A percentile compares a stretch with the other conserved stretches of the same genome.
phyloP scores from a whole-genome alignment of 495 filamentous ascomycete species.

The Podospora bellae-mahoneyi region DNA sequence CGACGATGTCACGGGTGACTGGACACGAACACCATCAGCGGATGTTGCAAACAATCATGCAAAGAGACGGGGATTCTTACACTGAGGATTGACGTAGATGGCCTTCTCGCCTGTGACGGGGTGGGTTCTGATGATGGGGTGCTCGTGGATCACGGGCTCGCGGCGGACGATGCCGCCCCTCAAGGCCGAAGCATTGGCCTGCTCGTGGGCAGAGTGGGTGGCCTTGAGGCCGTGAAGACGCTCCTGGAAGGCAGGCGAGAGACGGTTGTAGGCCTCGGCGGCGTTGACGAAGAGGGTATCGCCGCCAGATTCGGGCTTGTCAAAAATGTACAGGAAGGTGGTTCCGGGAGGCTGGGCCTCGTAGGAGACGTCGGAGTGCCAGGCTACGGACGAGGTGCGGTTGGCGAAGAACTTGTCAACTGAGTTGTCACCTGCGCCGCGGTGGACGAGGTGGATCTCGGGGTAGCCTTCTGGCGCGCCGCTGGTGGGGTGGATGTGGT shows the following conservation, averaged over 20 bases:
- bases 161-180: conserved; percentile 63
- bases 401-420: conserved; percentile 58
- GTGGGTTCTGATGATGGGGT: conserved; percentile 78
- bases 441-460: conserved; percentile 76
- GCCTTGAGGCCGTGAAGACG: conserved; percentile 74
- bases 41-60: not conserved
- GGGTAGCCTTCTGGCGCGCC: conserved; percentile 68
- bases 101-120: conserved; percentile 83
- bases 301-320: conserved; percentile 70
- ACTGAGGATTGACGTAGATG: conserved; percentile 80
- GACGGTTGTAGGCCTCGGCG: conserved; percentile 72
- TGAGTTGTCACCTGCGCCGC: conserved; percentile 60
- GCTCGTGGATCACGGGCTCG: conserved; percentile 65
- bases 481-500: conserved; percentile 78
- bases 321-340: conserved; percentile 76
- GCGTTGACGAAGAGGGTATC: conserved; percentile 75
- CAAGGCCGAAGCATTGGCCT: conserved; percentile 55
- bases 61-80: conserved; percentile 44
- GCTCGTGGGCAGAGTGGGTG: conserved; percentile 70
- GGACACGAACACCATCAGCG: conserved; percentile 10
- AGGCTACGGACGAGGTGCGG: conserved; percentile 65
- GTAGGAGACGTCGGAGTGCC: conserved; percentile 82
- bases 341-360: conserved; percentile 83
- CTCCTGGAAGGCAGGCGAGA: conserved; percentile 67
- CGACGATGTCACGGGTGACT: conserved; percentile 71